phyloP scores from a whole-genome alignment of 2,329 filamentous ascomycete genomes.

The Penicillium digitatum region DNA sequence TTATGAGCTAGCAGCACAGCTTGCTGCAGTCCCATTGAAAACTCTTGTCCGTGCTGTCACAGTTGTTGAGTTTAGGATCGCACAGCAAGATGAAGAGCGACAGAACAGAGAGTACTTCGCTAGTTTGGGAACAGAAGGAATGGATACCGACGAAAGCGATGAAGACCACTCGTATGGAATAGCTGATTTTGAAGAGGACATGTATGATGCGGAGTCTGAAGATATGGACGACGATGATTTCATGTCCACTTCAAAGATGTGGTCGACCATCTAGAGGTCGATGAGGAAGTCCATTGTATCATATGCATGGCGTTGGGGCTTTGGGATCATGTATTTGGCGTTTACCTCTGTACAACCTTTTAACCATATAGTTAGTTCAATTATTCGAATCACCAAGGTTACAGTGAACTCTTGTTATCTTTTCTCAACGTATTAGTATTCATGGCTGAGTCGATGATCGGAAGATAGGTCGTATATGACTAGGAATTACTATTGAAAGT shows the following conservation, averaged over 20 bases:
- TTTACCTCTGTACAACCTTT: not conserved
- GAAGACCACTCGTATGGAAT: slow-evolving; percentile 11
- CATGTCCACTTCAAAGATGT: slow-evolving; percentile 13
- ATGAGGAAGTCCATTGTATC: not conserved
- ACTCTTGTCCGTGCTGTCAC: slow-evolving; percentile 51
- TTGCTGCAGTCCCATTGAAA: slow-evolving; percentile 49
- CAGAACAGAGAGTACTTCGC: slow-evolving; percentile 31
- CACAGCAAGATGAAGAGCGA: slow-evolving; percentile 36
- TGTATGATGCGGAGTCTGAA: not conserved
- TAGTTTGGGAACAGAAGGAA: slow-evolving; percentile 19
- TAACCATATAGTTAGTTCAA: not conserved
- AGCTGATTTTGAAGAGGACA: not conserved
- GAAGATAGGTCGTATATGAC: not conserved
- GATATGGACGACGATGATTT: not conserved
- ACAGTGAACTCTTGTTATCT: not conserved
- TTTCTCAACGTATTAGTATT: not conserved
- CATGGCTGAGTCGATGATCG: too few species aligned
- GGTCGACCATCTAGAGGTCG: slow-evolving; percentile 15
- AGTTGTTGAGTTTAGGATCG: slow-evolving; percentile 47
- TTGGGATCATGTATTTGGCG: not conserved
- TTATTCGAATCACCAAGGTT: not conserved
- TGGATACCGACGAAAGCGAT: slow-evolving; percentile 15
- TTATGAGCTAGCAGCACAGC: slow-evolving; percentile 49
- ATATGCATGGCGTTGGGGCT: slow-evolving; percentile 4
- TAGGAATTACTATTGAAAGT: not conserved